Percentiles rank a stretch among this genome's conserved stretches.
Evolutionary conservation across 306 rosid genomes (phyloP).

Genomic region (Prunus dulcis): DNA sequence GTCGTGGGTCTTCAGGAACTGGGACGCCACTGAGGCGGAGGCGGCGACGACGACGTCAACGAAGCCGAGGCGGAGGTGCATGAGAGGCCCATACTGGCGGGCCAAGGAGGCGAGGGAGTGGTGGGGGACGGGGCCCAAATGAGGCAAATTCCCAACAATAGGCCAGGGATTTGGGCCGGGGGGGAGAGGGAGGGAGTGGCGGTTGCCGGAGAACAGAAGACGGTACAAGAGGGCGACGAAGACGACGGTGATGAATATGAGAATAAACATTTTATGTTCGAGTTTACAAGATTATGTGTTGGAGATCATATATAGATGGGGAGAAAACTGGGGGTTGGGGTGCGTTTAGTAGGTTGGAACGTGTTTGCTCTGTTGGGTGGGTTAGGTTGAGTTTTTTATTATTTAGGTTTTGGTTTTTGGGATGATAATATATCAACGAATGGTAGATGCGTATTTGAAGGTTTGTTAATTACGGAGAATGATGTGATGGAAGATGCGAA

Average conservation of each 20-base stretch:
- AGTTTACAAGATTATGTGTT: neutral
- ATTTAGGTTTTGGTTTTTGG: neutral
- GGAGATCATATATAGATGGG: neutral
- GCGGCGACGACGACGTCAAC: constrained; percentile 70
- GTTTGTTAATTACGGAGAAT: neutral
- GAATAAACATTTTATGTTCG: constrained; percentile 1
- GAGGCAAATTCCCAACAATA: constrained; percentile 68
- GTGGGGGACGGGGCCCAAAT: constrained; percentile 70
- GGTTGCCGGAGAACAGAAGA: constrained; percentile 8
- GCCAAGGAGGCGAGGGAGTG: constrained; percentile 65
- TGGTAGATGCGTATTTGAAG: neutral
- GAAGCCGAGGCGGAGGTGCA: constrained; percentile 65
- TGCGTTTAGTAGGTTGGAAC: neutral
- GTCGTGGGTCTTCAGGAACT: constrained; percentile 64
- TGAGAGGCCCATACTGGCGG: constrained; percentile 55
- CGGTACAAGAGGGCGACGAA: constrained; percentile 22
- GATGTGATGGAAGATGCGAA: too few species aligned
- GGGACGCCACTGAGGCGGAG: constrained; percentile 68
- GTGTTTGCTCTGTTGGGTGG: neutral
- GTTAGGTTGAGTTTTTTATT: neutral
- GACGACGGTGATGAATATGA: constrained; percentile 17
- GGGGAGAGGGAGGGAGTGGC: constrained; percentile 35
- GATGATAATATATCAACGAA: neutral
- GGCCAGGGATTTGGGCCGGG: constrained; percentile 96
- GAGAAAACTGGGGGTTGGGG: neutral